Base-by-base conservation (phyloP, 2,329 filamentous ascomycete genomes). In the Aspergillus fijiensis region DNA sequence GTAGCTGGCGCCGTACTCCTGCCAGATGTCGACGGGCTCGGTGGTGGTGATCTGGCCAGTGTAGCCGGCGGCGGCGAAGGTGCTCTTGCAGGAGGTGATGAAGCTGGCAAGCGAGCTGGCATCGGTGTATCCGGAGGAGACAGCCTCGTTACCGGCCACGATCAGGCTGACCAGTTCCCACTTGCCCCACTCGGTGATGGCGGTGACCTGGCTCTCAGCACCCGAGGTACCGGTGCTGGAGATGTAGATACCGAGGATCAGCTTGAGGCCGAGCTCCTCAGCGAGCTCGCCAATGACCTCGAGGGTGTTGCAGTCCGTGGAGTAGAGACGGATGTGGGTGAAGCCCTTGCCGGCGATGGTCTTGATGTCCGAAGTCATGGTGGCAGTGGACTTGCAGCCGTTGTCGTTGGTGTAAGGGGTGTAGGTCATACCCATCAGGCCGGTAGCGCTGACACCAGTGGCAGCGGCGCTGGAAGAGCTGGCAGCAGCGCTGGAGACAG, bases 231-330 rank as follows among this genome's bases (percentile, higher is more conserved):
- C 82, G 53, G 74, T 81, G 65, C 78, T 80, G 78, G 89, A 87
- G 76, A 97, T 89, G 82, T 89, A 96, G 81, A 98, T 84, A 76
- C 94, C 94, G 62, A 96, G 80, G 76, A 97, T 94, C 77, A 97
- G 81, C 76, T 89, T 88, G 62, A 97, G 73, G 62, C 89, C 88
- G 76, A 88, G 74, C 69, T 84, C 76, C 70, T 84, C 77, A 79
- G 84, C 87, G 61, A 91, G 90, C 49, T 79, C 77, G 65, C 91
- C 91, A 60, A 97, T 88, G 77, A 85, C 88, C 74, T 87, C 79
- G 62, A 96, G 89, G 58, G 89, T 89, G 78, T 85, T 83, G 84
- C 94, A 98, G 85, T 97, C 93, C 68, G 92, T 93, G 65, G 89
- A 91, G 87, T 98, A 98, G 74, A 95, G 82, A 76, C 94, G 93